phyloP scores from a whole-genome alignment of 148 eudicot genomes.

The Chenopodium album region DNA sequence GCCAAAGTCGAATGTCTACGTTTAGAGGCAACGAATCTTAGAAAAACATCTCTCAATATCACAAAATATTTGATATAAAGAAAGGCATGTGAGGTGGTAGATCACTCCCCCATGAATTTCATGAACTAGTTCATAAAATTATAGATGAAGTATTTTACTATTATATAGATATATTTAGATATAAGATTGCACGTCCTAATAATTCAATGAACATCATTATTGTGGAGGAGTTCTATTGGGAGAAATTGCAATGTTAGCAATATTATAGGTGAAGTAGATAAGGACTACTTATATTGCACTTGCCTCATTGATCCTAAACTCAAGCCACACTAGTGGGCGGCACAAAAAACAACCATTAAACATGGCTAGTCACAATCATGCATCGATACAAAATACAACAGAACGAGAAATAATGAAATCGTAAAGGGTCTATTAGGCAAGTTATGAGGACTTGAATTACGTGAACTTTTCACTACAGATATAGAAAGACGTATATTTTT shows the following conservation, averaged over 20 bases:
- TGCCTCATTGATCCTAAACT: not conserved
- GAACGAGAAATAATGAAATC: too few species aligned
- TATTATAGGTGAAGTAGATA: not conserved
- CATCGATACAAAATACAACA: too few species aligned
- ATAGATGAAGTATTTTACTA: too few species aligned
- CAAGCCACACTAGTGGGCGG: not conserved
- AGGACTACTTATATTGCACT: not conserved
- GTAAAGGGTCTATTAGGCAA: too few species aligned
- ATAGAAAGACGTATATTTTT: not conserved
- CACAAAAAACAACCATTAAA: not conserved
- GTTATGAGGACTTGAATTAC: not conserved
- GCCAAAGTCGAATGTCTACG: constrained; percentile 26
- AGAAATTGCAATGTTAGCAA: not conserved
- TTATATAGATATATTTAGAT: not conserved
- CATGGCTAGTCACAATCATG: not conserved
- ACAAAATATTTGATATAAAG: constrained; percentile 11
- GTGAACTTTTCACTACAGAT: not conserved
- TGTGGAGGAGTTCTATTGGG: not conserved
- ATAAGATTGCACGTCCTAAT: constrained; percentile 13
- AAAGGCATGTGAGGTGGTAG: constrained; percentile 26
- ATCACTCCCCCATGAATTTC: constrained; percentile 1
- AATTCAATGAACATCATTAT: not conserved
- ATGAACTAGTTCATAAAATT: not conserved
- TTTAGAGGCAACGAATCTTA: constrained; percentile 42
- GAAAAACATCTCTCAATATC: constrained; percentile 6